These are phyloP conservation scores for Aspergillus versicolor DNA, from an alignment of 2,329 filamentous ascomycete species.

Conservation along the genomic window DNA sequence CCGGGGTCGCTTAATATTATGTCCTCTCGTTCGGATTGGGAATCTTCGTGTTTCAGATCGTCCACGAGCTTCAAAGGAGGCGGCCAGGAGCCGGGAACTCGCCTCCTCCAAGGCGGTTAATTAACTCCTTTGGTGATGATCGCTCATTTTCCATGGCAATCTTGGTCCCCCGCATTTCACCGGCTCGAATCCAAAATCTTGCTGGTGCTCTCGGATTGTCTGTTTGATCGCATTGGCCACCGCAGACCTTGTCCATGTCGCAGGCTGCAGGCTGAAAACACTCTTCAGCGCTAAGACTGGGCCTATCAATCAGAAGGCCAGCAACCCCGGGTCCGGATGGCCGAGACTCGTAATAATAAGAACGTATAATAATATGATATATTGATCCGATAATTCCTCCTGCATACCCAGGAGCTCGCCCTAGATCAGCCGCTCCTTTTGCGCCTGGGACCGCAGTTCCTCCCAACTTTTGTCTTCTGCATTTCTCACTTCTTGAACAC, in stretches of 20 bases:
- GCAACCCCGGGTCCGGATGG: neutral
- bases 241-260: neutral
- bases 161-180: neutral
- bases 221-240: neutral
- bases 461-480: neutral
- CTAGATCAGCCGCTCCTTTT: conserved; percentile 1
- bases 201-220: neutral
- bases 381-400: conserved; percentile 5
- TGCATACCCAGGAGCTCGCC: conserved; percentile 6
- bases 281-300: neutral
- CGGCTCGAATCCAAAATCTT: neutral
- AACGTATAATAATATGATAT: conserved; percentile 3
- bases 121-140: neutral
- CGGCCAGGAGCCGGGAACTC: neutral
- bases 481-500: neutral
- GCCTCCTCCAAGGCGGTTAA: neutral
- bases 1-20: neutral
- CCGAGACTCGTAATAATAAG: conserved; percentile 1
- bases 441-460: neutral
- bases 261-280: neutral
- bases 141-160: neutral
- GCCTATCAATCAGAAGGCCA: neutral
- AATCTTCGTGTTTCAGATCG: neutral
- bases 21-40: neutral
- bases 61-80: neutral